phyloP scores from a whole-genome alignment of 345 rosid genomes.

The Brassica juncea region DNA sequence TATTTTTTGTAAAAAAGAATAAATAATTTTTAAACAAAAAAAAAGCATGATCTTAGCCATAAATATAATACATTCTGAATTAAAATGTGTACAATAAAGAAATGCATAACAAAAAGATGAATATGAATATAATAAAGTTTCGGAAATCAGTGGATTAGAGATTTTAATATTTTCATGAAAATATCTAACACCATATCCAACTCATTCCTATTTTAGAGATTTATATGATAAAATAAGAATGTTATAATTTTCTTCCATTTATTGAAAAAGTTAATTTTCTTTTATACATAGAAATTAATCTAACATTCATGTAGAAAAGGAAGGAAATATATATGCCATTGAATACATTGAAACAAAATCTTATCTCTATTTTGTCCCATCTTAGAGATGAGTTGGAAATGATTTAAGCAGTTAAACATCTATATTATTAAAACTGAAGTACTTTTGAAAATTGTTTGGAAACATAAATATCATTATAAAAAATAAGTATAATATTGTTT shows the following conservation, averaged over 20 bases:
- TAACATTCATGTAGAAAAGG: no score
- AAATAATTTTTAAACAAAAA: no score
- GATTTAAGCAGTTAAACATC: background rate
- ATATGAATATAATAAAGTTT: no score
- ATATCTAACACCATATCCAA: background rate
- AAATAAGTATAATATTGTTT: no score
- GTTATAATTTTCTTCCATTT: background rate
- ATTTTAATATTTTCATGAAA: no score
- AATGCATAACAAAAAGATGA: background rate
- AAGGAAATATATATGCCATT: background rate
- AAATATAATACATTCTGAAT: background rate
- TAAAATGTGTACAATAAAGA: background rate
- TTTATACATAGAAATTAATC: no score
- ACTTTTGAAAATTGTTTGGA: no score
- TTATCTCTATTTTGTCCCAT: background rate
- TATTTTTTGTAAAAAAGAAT: no score
- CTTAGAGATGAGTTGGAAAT: background rate
- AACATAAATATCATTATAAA: no score
- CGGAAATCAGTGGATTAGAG: background rate
- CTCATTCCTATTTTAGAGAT: background rate
- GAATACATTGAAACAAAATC: background rate
- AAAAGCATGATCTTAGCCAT: no score
- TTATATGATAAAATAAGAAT: background rate
- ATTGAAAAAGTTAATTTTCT: background rate
- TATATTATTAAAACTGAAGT: no score